Evolutionary conservation across 768 basidiomycete genomes (phyloP).

Genomic region (Harrya chromipes): DNA sequence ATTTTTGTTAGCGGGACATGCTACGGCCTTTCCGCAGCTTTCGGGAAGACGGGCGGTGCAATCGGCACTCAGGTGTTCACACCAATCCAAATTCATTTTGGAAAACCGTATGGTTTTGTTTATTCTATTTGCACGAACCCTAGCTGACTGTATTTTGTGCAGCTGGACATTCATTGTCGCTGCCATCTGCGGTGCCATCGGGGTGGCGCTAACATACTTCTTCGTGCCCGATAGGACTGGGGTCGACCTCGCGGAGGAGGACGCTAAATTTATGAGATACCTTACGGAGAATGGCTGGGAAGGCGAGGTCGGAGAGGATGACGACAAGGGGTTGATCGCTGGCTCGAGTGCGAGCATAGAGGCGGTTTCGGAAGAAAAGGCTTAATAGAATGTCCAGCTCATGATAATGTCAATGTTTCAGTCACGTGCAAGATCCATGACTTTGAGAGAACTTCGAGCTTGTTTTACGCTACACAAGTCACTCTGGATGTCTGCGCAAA

Average conservation of each 20-base stretch:
- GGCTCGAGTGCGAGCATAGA: conserved; percentile 12
- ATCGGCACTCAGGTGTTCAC: conserved; percentile 67
- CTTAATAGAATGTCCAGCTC: not conserved
- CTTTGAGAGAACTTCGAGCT: too few species aligned
- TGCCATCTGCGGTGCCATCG: conserved; percentile 60
- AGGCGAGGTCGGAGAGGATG: conserved; percentile 58
- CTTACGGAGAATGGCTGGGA: conserved; percentile 62
- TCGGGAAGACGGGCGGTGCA: conserved; percentile 72
- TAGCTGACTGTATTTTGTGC: not conserved
- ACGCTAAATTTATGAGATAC: conserved; percentile 58
- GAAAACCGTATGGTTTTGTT: conserved; percentile 44
- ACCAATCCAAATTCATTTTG: conserved; percentile 61
- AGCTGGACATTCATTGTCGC: conserved; percentile 69
- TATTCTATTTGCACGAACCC: not conserved
- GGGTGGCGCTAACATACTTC: conserved; percentile 65
- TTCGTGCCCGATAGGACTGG: conserved; percentile 69
- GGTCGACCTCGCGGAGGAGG: conserved; percentile 63
- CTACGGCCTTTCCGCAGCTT: conserved; percentile 64
- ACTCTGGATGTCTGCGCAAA: conserved; percentile 19
- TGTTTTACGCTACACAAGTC: not conserved
- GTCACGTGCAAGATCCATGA: too few species aligned
- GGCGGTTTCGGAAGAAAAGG: conserved; percentile 6
- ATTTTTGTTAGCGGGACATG: conserved; percentile 50
- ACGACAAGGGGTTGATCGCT: conserved; percentile 29
- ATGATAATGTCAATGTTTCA: too few species aligned